These are phyloP conservation scores for Aspergillus unguis DNA, from an alignment of 2,329 filamentous ascomycete genomes.

Conservation along the genomic window DNA sequence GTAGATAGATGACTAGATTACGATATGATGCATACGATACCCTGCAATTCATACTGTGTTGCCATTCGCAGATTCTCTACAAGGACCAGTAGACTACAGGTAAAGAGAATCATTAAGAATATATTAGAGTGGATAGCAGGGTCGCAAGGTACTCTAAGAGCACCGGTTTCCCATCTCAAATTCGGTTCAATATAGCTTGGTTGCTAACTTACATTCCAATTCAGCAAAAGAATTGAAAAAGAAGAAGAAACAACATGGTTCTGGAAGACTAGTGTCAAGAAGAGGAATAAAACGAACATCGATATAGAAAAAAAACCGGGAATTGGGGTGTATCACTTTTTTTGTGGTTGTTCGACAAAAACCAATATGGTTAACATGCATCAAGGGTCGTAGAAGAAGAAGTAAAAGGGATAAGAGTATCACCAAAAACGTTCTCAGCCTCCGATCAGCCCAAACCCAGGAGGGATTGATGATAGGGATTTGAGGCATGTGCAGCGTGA, in stretches of 20 bases:
- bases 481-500: background rate
- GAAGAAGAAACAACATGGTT: slow-evolving; percentile 1
- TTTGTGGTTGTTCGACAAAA: slow-evolving; percentile 12
- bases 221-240: slow-evolving; percentile 2
- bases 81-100: no score
- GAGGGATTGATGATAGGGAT: background rate
- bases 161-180: slow-evolving; percentile 4
- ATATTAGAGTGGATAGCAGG: no score
- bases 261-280: slow-evolving; percentile 10
- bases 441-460: slow-evolving; percentile 7
- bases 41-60: background rate
- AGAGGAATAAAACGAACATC: slow-evolving; percentile 6
- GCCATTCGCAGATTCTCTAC: background rate
- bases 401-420: slow-evolving; percentile 7
- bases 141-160: no score
- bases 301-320: slow-evolving; percentile 8
- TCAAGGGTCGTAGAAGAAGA: slow-evolving; percentile 9
- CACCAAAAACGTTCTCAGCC: slow-evolving; percentile 9
- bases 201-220: slow-evolving; percentile 9
- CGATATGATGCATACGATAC: background rate
- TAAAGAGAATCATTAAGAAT: no score
- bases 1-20: background rate
- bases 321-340: slow-evolving; percentile 24
- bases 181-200: background rate
- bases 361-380: slow-evolving; percentile 15